These are phyloP conservation scores for Panicum hallii DNA, from an alignment of 202 grass and related monocot species.

Conservation along the genomic window DNA sequence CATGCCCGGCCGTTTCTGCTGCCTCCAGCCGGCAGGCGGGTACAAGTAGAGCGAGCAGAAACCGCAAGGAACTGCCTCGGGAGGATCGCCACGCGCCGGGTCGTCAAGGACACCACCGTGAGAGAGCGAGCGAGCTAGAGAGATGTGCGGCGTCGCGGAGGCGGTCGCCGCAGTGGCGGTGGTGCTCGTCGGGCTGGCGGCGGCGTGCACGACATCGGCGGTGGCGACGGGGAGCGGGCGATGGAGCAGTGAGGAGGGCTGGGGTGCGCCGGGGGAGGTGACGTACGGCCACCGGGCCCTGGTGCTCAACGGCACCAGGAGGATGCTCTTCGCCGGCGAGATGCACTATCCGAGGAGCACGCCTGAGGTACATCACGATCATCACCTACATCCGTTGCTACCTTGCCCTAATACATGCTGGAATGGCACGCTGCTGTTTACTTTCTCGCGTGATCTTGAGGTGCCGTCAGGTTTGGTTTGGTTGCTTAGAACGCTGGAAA, in stretches of 20 bases:
- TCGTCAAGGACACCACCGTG: background rate
- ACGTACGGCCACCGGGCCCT: constrained; percentile 76
- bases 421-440: no score
- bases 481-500: no score
- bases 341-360: constrained; percentile 87
- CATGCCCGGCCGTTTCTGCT: background rate
- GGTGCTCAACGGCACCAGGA: constrained; percentile 65
- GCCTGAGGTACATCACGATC: constrained; percentile 46
- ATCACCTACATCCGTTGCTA: no score
- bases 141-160: background rate
- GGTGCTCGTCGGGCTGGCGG: background rate
- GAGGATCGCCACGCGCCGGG: background rate
- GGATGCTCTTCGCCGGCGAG: constrained; percentile 81
- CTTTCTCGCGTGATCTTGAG: no score
- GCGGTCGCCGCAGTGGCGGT: background rate
- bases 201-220: background rate
- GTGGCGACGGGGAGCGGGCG: background rate
- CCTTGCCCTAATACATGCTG: no score
- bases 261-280: constrained; percentile 45
- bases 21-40: background rate
- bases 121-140: background rate
- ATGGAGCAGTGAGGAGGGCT: background rate
- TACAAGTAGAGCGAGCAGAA: background rate
- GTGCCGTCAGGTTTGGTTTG: no score
- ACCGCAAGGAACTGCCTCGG: background rate